phyloP scores from a whole-genome alignment of 148 eudicot species.

The Rhododendron ovatum region DNA sequence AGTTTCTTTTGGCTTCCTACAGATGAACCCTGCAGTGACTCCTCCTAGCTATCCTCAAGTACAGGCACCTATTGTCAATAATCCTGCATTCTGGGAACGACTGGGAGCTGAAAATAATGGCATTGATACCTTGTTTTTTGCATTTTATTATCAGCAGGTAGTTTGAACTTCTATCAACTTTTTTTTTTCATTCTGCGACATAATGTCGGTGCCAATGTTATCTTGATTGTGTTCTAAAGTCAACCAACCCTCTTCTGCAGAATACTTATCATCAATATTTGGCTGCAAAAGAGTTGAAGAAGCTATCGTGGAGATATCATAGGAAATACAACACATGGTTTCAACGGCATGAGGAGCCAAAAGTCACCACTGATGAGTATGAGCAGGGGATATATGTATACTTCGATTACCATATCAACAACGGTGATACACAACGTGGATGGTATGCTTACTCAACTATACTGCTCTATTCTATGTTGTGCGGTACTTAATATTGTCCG shows the following conservation, averaged over 20 bases:
- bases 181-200: background rate
- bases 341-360: conserved; percentile 97
- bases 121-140: conserved; percentile 77
- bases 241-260: conserved; percentile 33
- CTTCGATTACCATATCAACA: conserved; percentile 73
- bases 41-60: conserved; percentile 96
- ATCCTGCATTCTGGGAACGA: conserved; percentile 96
- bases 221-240: conserved; percentile 13
- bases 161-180: conserved; percentile 8
- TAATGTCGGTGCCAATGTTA: background rate
- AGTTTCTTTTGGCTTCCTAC: conserved; percentile 18
- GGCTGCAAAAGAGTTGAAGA: conserved; percentile 96
- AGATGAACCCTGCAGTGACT: conserved; percentile 83
- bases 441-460: conserved; percentile 53
- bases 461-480: background rate
- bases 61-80: conserved; percentile 90
- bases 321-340: conserved; percentile 91
- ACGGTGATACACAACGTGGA: conserved; percentile 79
- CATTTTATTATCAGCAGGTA: conserved; percentile 92
- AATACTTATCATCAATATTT: conserved; percentile 95
- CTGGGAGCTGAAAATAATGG: conserved; percentile 69
- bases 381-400: conserved; percentile 95
- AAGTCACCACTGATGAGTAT: conserved; percentile 90
- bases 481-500: background rate
- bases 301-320: conserved; percentile 98